Conservation (phyloP, 2,329 filamentous ascomycete species). For the Apiospora saccharicola region DNA sequence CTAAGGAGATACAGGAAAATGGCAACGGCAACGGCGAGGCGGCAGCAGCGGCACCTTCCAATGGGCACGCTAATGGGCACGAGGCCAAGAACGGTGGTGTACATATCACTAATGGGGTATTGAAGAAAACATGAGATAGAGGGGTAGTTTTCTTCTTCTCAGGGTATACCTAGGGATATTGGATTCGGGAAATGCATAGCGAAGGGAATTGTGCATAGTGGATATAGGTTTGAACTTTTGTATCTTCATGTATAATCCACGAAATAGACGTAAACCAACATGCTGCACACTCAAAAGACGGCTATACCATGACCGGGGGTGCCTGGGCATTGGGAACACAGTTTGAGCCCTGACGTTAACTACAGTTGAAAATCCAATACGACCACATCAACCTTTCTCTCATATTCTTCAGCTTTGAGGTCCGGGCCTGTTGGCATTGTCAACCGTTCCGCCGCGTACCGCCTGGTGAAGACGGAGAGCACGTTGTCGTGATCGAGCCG, state of each 20-base stretch:
- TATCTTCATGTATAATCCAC: slow-evolving; percentile 20
- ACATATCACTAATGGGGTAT: neutral
- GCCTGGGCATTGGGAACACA: too few relatives aligned
- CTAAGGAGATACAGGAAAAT: neutral
- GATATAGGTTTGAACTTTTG: neutral
- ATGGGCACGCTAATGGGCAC: too few relatives aligned
- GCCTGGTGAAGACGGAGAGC: slow-evolving; percentile 45
- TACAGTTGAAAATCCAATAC: slow-evolving; percentile 48
- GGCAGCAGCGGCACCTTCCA: neutral
- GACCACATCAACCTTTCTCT: slow-evolving; percentile 37
- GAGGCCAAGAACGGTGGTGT: neutral
- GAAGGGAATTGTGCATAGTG: neutral
- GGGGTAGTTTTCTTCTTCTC: neutral
- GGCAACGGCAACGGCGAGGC: neutral
- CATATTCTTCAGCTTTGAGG: slow-evolving; percentile 26
- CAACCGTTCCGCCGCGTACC: neutral
- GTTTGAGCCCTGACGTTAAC: neutral
- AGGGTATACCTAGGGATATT: neutral
- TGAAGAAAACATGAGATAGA: neutral
- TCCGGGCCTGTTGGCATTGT: too few relatives aligned
- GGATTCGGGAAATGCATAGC: slow-evolving; percentile 10
- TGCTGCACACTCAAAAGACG: neutral
- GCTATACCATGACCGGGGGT: neutral
- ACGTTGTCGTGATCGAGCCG: slow-evolving; percentile 45
- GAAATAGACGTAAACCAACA: slow-evolving; percentile 12